phyloP scores from a whole-genome alignment of 129 eudicot genomes.

The Scalesia atractyloides region DNA sequence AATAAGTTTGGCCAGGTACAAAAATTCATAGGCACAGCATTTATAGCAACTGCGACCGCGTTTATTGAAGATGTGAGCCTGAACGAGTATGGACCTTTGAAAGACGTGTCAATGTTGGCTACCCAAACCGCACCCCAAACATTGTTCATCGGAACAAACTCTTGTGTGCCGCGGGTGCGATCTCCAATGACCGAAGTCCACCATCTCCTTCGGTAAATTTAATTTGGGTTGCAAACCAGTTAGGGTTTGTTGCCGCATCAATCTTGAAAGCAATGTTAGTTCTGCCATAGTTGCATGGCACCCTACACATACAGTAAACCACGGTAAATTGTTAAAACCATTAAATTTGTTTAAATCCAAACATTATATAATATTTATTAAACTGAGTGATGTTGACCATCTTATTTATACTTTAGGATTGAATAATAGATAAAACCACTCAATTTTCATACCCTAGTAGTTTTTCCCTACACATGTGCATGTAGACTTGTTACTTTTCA shows the following conservation, averaged over 20 bases:
- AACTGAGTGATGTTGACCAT: too few species aligned
- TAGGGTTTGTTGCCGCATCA: constrained; percentile 32
- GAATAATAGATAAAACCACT: too few species aligned
- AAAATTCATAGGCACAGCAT: constrained; percentile 44
- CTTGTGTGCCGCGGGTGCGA: constrained; percentile 22
- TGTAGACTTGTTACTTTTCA: too few species aligned
- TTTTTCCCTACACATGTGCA: too few species aligned
- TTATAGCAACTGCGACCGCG: constrained; percentile 23
- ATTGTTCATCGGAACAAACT: constrained; percentile 36
- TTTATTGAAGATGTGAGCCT: constrained; percentile 27
- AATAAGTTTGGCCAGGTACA: constrained; percentile 38
- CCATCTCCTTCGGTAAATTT: constrained; percentile 44
- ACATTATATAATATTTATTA: too few species aligned
- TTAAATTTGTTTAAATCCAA: neutral
- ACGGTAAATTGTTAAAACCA: too few species aligned
- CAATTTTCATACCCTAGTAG: too few species aligned
- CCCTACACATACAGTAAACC: constrained; percentile 20
- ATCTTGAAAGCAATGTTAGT: constrained; percentile 41
- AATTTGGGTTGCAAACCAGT: constrained; percentile 44
- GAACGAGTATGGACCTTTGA: constrained; percentile 41
- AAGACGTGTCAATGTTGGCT: constrained; percentile 16
- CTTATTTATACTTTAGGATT: too few species aligned
- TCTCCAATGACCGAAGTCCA: constrained; percentile 38
- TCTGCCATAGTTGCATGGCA: constrained; percentile 38
- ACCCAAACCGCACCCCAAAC: constrained; percentile 60